phyloP scores from a whole-genome alignment of 75 land plant species.

The Cupressus sempervirens region DNA sequence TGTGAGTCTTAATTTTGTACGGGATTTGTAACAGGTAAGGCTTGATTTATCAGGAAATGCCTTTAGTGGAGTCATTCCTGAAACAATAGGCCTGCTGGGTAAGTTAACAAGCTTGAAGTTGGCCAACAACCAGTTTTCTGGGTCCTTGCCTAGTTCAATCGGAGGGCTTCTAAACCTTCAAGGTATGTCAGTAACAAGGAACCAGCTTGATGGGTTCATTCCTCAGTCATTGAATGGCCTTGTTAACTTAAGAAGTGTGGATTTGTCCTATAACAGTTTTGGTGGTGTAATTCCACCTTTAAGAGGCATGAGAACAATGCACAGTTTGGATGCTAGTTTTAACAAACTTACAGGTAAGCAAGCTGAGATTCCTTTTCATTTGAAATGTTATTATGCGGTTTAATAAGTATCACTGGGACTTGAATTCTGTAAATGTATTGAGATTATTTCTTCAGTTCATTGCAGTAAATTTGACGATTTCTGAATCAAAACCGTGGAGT shows the following conservation, averaged over 20 bases:
- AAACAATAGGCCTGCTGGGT: slow-evolving; percentile 2
- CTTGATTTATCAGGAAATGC: slow-evolving; percentile 26
- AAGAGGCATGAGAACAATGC: slow-evolving; percentile 25
- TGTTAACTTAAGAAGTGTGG: slow-evolving; percentile 31
- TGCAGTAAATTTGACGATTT: too few relatives aligned
- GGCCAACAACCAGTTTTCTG: slow-evolving; percentile 39
- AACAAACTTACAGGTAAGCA: slow-evolving; percentile 48
- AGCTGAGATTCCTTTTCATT: slow-evolving; percentile 20
- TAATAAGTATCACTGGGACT: background rate
- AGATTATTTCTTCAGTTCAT: background rate
- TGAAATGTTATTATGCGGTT: slow-evolving; percentile 14
- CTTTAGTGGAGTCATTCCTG: slow-evolving; percentile 27
- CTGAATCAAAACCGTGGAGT: too few relatives aligned
- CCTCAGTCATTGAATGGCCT: slow-evolving; percentile 32
- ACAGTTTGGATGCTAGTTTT: slow-evolving; percentile 44
- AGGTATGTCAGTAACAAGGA: slow-evolving; percentile 41
- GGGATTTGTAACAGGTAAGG: background rate
- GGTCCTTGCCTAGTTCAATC: slow-evolving; percentile 34
- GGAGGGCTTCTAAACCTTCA: slow-evolving; percentile 41
- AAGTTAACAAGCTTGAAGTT: slow-evolving; percentile 8
- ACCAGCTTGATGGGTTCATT: slow-evolving; percentile 44
- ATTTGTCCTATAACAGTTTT: slow-evolving; percentile 46
- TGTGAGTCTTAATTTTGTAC: background rate
- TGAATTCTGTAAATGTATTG: background rate
- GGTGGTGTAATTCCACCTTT: slow-evolving; percentile 50